These are phyloP conservation scores for Salix exigua DNA, from an alignment of 345 rosid genomes.

Conservation along the genomic window DNA sequence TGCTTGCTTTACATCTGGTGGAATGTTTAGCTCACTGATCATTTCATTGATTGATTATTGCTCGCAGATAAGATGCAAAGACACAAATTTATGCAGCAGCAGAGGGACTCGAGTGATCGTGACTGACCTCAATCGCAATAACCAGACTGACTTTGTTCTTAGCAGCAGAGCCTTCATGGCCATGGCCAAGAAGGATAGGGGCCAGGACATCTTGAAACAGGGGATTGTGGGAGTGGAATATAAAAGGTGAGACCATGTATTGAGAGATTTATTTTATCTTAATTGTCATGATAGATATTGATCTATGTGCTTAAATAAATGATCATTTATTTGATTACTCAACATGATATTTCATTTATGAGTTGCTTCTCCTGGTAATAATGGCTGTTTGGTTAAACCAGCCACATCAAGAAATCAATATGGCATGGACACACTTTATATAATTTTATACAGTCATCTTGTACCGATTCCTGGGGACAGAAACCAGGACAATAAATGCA, in stretches of 20 bases:
- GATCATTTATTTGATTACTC: neutral
- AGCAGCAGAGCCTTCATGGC: slow-evolving; percentile 79
- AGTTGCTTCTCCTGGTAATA: neutral
- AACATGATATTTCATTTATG: neutral
- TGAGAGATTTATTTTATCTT: neutral
- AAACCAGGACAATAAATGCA: slow-evolving; percentile 26
- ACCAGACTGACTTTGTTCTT: slow-evolving; percentile 70
- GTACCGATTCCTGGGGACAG: neutral
- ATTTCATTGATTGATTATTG: neutral
- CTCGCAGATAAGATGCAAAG: slow-evolving; percentile 72
- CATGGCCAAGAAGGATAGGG: slow-evolving; percentile 64
- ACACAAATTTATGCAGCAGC: slow-evolving; percentile 48
- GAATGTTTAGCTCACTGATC: neutral
- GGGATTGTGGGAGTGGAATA: slow-evolving; percentile 70
- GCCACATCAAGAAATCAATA: neutral
- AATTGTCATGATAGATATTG: neutral
- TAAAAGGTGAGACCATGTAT: slow-evolving; percentile 44
- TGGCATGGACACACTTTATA: neutral
- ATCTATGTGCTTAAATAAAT: neutral
- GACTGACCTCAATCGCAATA: slow-evolving; percentile 63
- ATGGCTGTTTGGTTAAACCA: slow-evolving; percentile 3
- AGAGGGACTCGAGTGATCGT: slow-evolving; percentile 61
- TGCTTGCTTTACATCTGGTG: neutral
- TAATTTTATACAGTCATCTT: neutral
- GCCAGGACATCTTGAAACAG: slow-evolving; percentile 43